Evolutionary conservation across 2,329 filamentous ascomycete species (phyloP), one percentile per base, ranked within the genome.

Genomic region (Colletotrichum truncatum): DNA sequence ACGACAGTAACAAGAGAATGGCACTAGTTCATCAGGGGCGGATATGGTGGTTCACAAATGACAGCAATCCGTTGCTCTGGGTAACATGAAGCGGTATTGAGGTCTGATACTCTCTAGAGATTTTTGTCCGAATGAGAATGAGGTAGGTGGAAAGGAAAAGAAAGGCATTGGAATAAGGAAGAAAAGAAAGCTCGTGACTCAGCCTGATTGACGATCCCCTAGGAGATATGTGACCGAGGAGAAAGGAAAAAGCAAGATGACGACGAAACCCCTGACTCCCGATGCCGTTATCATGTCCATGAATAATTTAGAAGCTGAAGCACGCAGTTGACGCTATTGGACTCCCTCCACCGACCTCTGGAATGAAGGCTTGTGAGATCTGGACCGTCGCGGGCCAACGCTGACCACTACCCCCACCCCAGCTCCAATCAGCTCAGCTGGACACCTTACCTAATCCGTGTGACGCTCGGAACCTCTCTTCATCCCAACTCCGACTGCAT

Each of bases 381-480:
- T 55, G 52, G 52, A 45, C 52, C 36, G 16, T 16, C 36, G 36
- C 52, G 38, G 26, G 36, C 52, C 52, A 43, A 16, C 34, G 36
- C 36, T 11, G 12, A 25, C 48, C 49, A 10, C 14, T 26, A 18
- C 18, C 46, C 39, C 32, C 41, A 18, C 46, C 23, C 14, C 16
- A 46, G 23, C 28, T 39, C 21, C 45, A 30, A 41, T n/a, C n/a
- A 30, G 25, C 26, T 9, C 14, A 6, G 36, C n/a, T 45, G 18
- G 7, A 10, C 14, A 28, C 54, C 49, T 65, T 65, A 65, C 57
- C 26, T 66, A 66, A 66, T 62, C 57, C 45, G n/a, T 45, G n/a
- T 10, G 54, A 16, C 49, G 63, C 63, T 66, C 63, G 63, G 63
- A 66, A 30, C 63, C 57, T 56, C 49, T 39, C 63, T 62, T 46